A percentile compares a stretch with the other conserved stretches of the same genome.
Evolutionary conservation across 1,139 yeast species (phyloP).

Genomic region (Saccharomyces pastorianus): DNA sequence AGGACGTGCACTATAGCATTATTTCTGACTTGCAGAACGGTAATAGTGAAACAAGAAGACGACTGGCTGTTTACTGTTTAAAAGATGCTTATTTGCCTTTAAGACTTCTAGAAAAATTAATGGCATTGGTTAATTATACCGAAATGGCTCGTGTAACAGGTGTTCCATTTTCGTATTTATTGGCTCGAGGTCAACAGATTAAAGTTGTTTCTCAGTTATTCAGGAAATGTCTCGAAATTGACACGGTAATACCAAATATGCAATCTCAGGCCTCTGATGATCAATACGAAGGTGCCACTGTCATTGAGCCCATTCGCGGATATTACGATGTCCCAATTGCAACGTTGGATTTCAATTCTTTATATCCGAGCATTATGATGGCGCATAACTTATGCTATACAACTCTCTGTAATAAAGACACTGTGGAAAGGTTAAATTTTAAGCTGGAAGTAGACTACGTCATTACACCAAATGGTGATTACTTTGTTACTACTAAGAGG

Average conservation of each 20-base stretch:
- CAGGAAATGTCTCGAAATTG: slow-evolving; percentile 80
- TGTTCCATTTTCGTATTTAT: slow-evolving; percentile 85
- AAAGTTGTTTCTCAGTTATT: slow-evolving; percentile 92
- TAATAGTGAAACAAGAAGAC: slow-evolving; percentile 80
- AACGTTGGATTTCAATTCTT: slow-evolving; percentile 91
- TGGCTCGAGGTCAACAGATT: slow-evolving; percentile 93
- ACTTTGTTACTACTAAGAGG: slow-evolving; percentile 63
- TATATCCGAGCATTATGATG: slow-evolving; percentile 99
- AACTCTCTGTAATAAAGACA: slow-evolving; percentile 61
- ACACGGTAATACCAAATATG: slow-evolving; percentile 85
- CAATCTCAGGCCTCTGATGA: slow-evolving; percentile 74
- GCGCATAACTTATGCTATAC: slow-evolving; percentile 97
- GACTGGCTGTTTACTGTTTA: slow-evolving; percentile 93
- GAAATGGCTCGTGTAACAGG: slow-evolving; percentile 99
- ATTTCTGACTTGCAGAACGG: slow-evolving; percentile 94
- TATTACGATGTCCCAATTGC: slow-evolving; percentile 97
- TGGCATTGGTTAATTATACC: slow-evolving; percentile 94
- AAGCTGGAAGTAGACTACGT: slow-evolving; percentile 72
- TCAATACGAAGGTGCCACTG: slow-evolving; percentile 98
- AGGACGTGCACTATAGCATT: slow-evolving; percentile 94
- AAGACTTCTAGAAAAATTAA: slow-evolving; percentile 77
- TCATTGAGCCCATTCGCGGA: slow-evolving; percentile 92
- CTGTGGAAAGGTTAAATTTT: slow-evolving; percentile 58
- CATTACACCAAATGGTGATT: slow-evolving; percentile 85
- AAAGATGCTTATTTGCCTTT: slow-evolving; percentile 93